phyloP scores from a whole-genome alignment of 192 early-diverging fungal species.

The Backusella mclennaniae region DNA sequence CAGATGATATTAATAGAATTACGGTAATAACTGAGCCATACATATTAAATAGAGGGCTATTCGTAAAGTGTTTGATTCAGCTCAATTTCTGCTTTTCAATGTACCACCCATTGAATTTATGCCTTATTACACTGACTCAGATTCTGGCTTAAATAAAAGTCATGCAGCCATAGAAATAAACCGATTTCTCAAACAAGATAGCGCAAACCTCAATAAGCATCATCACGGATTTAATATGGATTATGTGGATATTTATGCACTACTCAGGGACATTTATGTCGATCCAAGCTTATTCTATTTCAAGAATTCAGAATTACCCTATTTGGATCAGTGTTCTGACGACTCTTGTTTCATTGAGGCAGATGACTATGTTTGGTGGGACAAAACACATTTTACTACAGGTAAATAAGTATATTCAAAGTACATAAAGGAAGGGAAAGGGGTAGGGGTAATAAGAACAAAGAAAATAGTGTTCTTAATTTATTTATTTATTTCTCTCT shows the following conservation, averaged over 20 bases:
- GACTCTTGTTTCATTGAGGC: conserved; percentile 1
- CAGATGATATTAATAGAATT: not conserved
- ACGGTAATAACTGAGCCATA: not conserved
- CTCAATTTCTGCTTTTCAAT: conserved; percentile 24
- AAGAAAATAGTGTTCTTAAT: not conserved
- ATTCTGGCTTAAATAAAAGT: not conserved
- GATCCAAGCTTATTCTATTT: conserved; percentile 29
- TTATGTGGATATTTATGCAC: conserved; percentile 16
- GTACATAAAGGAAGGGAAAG: not conserved
- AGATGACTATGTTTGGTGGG: conserved; percentile 36
- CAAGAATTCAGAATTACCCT: conserved; percentile 14
- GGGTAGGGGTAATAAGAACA: not conserved
- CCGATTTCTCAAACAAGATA: conserved; percentile 12
- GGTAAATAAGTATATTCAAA: conserved; percentile 3
- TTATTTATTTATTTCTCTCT: not conserved
- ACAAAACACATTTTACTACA: conserved; percentile 35
- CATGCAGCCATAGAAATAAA: conserved; percentile 15
- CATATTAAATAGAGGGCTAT: conserved; percentile 10
- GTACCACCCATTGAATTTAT: conserved; percentile 25
- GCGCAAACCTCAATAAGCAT: conserved; percentile 10
- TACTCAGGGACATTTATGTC: conserved; percentile 21
- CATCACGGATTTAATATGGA: conserved; percentile 11
- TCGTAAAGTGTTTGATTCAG: conserved; percentile 17
- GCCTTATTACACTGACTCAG: conserved; percentile 19
- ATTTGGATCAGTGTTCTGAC: conserved; percentile 27